A percentile compares a stretch with the other conserved stretches of the same genome.
Evolutionary conservation across 257 asterid species (phyloP).

Genomic region (Petunia secreta): DNA sequence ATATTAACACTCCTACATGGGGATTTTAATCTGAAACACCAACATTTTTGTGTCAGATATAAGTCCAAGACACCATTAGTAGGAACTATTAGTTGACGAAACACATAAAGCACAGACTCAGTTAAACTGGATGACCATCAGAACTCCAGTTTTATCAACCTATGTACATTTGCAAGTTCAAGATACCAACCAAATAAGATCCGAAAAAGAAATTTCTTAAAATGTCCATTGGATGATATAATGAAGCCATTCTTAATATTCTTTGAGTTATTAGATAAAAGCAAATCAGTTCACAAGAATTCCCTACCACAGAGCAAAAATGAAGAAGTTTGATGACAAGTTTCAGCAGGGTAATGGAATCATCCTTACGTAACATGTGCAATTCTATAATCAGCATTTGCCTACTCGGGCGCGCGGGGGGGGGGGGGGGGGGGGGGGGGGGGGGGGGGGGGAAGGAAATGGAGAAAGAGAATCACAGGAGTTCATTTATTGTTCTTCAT

Average conservation of each 20-base stretch:
- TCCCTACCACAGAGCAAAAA: background rate
- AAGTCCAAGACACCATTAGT: background rate
- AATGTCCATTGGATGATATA: constrained; percentile 9
- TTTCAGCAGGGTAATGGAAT: background rate
- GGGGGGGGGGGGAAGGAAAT: background rate
- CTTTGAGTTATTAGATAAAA: background rate
- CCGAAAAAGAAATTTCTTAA: background rate
- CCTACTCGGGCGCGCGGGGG: background rate
- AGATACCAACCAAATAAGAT: constrained; percentile 2
- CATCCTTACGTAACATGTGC: background rate
- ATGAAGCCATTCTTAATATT: background rate
- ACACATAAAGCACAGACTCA: background rate
- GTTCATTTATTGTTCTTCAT: background rate
- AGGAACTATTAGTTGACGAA: background rate
- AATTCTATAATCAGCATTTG: background rate
- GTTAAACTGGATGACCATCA: background rate
- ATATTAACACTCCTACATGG: background rate
- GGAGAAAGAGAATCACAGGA: background rate
- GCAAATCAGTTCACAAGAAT: background rate
- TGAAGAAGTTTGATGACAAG: background rate
- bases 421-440: background rate
- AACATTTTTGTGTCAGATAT: background rate
- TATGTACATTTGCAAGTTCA: background rate
- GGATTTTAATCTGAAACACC: background rate
- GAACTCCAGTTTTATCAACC: background rate